These are phyloP conservation scores for Taphrina confusa DNA, from an alignment of 1,139 yeast genomes.

Conservation along the genomic window DNA sequence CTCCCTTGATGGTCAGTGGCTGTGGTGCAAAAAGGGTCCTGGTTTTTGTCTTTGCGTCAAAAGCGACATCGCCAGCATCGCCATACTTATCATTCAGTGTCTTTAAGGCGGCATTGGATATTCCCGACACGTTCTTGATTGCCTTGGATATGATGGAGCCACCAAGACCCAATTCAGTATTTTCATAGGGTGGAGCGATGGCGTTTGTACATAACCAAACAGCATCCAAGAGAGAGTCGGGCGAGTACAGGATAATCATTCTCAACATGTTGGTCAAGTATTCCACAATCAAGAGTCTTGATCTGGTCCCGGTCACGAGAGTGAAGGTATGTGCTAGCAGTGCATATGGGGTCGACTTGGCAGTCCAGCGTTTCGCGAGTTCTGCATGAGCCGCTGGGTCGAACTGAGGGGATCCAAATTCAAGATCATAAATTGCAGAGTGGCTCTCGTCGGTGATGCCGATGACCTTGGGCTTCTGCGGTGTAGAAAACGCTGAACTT, in stretches of 20 bases:
- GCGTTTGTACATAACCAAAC: conserved; percentile 41
- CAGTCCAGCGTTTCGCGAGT: conserved; percentile 20
- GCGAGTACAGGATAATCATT: conserved; percentile 38
- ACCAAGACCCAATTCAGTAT: conserved; percentile 41
- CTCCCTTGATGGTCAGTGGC: conserved; percentile 39
- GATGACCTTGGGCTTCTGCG: conserved; percentile 8
- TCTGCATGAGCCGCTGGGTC: conserved; percentile 25
- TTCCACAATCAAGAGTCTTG: conserved; percentile 41
- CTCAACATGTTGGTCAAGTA: conserved; percentile 40
- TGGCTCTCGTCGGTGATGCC: conserved; percentile 13
- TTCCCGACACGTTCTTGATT: conserved; percentile 39
- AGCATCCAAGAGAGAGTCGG: conserved; percentile 39
- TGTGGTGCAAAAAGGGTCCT: conserved; percentile 40
- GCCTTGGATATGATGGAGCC: conserved; percentile 40
- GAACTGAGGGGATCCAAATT: conserved; percentile 19
- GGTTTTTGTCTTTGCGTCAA: conserved; percentile 41
- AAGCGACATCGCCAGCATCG: conserved; percentile 43
- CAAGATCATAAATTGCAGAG: conserved; percentile 11
- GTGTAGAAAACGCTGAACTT: conserved; percentile 13
- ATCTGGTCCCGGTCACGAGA: conserved; percentile 39
- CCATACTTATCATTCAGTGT: conserved; percentile 40
- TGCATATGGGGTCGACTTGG: conserved; percentile 38
- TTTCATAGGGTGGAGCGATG: conserved; percentile 40
- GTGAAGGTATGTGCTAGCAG: conserved; percentile 38
- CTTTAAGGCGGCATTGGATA: conserved; percentile 37